Evolutionary conservation across 2,329 filamentous ascomycete genomes (phyloP).

Genomic region (Fusarium torreyae): DNA sequence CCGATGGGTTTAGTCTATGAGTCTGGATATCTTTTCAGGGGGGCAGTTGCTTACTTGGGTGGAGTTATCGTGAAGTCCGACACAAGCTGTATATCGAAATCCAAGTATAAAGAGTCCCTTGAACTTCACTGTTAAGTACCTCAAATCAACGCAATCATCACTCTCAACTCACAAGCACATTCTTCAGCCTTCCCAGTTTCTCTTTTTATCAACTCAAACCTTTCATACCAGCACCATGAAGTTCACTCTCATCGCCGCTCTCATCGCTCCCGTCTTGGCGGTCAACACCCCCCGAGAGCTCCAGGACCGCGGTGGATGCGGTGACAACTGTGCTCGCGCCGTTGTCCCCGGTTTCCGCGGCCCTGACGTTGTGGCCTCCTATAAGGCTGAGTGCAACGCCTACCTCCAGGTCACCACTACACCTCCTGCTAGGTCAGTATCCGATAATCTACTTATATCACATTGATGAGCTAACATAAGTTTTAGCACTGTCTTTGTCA

Average conservation of each 20-base stretch:
- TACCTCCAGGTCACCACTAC: conserved; percentile 40
- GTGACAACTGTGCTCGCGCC: conserved; percentile 41
- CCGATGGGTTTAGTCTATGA: not conserved
- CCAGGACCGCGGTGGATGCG: conserved; percentile 31
- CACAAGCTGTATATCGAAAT: not conserved
- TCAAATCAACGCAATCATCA: not conserved
- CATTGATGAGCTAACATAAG: not conserved
- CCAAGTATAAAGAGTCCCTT: conserved; percentile 18
- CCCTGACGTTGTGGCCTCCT: conserved; percentile 21
- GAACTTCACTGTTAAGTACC: not conserved
- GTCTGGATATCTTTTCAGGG: not conserved
- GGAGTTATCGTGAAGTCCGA: too few species aligned
- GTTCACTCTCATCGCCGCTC: conserved; percentile 40
- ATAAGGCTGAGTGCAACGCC: conserved; percentile 39
- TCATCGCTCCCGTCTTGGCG: conserved; percentile 30
- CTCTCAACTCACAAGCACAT: not conserved
- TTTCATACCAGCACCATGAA: conserved; percentile 26
- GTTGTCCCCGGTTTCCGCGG: conserved; percentile 39
- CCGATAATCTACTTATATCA: fast-evolving
- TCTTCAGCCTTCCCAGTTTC: not conserved
- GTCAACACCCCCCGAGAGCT: conserved; percentile 36
- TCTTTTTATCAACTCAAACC: not conserved
- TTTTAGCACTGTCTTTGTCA: conserved; percentile 37
- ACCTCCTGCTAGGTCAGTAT: conserved; percentile 31
- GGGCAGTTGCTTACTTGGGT: not conserved